These are phyloP conservation scores for Drosera capensis DNA, from an alignment of 148 eudicot genomes.

Conservation along the genomic window DNA sequence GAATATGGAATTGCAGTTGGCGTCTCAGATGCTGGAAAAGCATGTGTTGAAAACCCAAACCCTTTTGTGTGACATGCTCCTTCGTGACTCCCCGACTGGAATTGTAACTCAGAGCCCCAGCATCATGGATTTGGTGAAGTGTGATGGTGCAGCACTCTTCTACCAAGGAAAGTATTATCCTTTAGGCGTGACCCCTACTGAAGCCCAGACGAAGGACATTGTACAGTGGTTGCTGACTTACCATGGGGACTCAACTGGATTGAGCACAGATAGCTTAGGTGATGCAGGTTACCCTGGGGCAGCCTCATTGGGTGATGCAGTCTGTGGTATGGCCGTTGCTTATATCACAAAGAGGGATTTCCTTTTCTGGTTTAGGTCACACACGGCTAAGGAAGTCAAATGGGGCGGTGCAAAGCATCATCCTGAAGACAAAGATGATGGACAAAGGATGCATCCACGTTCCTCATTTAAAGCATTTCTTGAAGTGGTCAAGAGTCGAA, in stretches of 20 bases:
- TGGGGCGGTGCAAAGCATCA: conserved; percentile 99
- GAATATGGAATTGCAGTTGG: conserved; percentile 84
- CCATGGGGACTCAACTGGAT: conserved; percentile 77
- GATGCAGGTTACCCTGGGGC: conserved; percentile 92
- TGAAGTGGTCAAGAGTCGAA: conserved; percentile 78
- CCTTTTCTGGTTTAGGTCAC: conserved; percentile 89
- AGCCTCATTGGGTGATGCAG: conserved; percentile 58
- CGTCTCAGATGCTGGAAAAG: conserved; percentile 59
- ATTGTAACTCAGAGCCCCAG: conserved; percentile 81
- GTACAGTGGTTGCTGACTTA: conserved; percentile 55
- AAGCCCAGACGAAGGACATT: conserved; percentile 73
- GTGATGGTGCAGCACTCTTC: conserved; percentile 87
- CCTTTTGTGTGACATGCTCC: conserved; percentile 83
- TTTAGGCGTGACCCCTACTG: conserved; percentile 73
- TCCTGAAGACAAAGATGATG: conserved; percentile 81
- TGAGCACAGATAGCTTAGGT: conserved; percentile 83
- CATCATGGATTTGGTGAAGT: conserved; percentile 82
- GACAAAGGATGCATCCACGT: conserved; percentile 82
- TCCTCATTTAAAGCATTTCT: conserved; percentile 79
- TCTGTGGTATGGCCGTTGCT: conserved; percentile 98
- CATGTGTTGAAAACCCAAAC: conserved; percentile 76
- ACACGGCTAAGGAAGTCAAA: conserved; percentile 76
- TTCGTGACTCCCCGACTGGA: conserved; percentile 72
- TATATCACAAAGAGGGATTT: conserved; percentile 60
- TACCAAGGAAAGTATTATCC: conserved; percentile 62